Conservation (phyloP, 1,284 basidiomycete genomes). For the Leccinum laetum region DNA sequence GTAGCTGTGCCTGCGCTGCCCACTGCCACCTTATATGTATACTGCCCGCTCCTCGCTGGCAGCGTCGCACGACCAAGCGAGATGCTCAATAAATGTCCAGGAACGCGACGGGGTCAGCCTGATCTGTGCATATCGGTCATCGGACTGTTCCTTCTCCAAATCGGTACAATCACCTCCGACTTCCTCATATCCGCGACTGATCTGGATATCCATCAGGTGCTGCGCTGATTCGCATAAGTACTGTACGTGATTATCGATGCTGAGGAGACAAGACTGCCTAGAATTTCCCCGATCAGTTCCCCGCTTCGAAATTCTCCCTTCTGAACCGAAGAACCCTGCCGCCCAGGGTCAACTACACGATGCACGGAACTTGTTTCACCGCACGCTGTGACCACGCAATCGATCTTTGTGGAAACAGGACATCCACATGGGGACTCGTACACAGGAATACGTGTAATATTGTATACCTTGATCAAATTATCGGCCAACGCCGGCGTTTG, state of each 20-base stretch:
- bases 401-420: not conserved
- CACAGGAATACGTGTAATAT: not conserved
- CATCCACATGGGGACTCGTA: not conserved
- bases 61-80: too few relatives aligned
- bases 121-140: too few relatives aligned
- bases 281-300: not conserved
- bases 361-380: not conserved
- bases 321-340: not conserved
- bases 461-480: not conserved
- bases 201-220: not conserved
- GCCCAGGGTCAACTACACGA: not conserved
- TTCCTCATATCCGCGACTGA: not conserved
- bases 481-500: not conserved
- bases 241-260: slow-evolving; percentile 4
- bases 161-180: not conserved
- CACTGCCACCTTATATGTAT: too few relatives aligned
- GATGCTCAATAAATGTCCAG: too few relatives aligned
- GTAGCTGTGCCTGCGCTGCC: not conserved
- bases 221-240: not conserved
- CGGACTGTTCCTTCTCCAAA: not conserved
- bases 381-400: not conserved
- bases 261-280: not conserved
- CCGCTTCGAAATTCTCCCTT: not conserved
- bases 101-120: too few relatives aligned
- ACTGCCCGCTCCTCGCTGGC: too few relatives aligned